These are phyloP conservation scores for Jaltomata sinuosa DNA, from an alignment of 257 asterid genomes.

Conservation along the genomic window DNA sequence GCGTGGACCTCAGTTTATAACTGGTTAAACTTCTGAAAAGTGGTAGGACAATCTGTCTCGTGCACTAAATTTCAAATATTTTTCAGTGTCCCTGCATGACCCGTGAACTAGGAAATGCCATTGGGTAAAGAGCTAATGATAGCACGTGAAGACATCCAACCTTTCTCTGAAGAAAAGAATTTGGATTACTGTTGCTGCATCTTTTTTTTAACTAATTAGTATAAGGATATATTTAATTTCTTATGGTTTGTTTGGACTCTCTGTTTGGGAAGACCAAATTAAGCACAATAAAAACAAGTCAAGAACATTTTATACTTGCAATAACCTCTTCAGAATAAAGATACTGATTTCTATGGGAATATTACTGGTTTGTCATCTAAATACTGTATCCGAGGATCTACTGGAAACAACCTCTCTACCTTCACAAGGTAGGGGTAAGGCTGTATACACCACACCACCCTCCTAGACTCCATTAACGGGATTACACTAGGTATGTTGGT, in stretches of 20 bases:
- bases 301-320: neutral
- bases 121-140: neutral
- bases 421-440: neutral
- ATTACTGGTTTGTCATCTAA: neutral
- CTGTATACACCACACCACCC: neutral
- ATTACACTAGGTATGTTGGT: neutral
- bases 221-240: neutral
- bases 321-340: too few species aligned
- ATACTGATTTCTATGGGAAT: neutral
- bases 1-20: neutral
- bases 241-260: neutral
- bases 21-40: neutral
- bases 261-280: neutral
- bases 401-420: neutral
- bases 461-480: neutral
- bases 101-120: constrained; percentile 6
- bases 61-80: neutral
- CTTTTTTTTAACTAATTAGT: neutral
- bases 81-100: neutral
- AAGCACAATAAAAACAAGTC: neutral
- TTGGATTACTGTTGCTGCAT: neutral
- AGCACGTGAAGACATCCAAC: neutral
- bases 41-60: neutral
- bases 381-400: neutral
- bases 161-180: neutral